These are phyloP conservation scores for Phlebiopsis gigantea DNA, from an alignment of 768 basidiomycete species.

Conservation along the genomic window DNA sequence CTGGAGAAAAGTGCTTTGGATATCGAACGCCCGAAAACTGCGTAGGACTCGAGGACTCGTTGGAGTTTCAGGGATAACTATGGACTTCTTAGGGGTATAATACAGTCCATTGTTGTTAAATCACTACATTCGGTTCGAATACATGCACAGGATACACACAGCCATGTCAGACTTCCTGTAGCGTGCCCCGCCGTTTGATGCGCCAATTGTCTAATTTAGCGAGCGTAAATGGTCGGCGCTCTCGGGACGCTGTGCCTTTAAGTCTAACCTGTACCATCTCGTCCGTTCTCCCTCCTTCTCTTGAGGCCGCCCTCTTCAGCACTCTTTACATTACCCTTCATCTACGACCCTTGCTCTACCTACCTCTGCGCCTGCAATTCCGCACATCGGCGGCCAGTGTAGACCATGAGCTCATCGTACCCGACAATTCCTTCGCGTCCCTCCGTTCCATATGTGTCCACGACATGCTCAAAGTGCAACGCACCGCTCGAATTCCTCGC, in stretches of 20 bases:
- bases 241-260: not conserved
- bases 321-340: not conserved
- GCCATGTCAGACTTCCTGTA: not conserved
- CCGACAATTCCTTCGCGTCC: conserved; percentile 22
- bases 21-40: not conserved
- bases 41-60: not conserved
- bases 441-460: conserved; percentile 59
- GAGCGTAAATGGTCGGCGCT: not conserved
- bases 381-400: not conserved
- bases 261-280: not conserved
- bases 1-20: conserved; percentile 3
- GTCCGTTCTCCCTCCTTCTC: not conserved
- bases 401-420: not conserved
- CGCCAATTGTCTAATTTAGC: not conserved
- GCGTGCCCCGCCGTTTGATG: not conserved
- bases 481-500: conserved; percentile 61
- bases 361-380: too few relatives aligned
- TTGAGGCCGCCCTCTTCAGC: not conserved
- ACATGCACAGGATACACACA: too few relatives aligned
- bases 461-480: conserved; percentile 55
- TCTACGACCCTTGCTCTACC: too few relatives aligned
- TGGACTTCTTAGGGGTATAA: too few relatives aligned
- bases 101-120: too few relatives aligned
- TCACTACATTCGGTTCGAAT: too few relatives aligned
- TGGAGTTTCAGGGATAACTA: not conserved